phyloP scores from a whole-genome alignment of 139 green algal genomes.

The Yamagishiella unicocca region DNA sequence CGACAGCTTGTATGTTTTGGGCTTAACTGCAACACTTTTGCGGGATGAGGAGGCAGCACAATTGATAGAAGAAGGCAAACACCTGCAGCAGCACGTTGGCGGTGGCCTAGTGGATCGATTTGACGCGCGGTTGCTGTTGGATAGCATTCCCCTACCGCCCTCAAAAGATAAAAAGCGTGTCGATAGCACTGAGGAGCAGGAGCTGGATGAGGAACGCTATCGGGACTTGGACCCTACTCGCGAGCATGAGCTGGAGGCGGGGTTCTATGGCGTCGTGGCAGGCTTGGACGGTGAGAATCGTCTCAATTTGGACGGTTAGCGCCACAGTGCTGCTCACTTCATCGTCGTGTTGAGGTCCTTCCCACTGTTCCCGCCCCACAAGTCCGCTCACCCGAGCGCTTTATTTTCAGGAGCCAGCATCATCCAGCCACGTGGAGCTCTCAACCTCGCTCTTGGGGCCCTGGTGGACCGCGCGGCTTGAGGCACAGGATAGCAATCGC shows the following conservation, averaged over 20 bases:
- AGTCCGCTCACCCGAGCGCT: conserved; percentile 6
- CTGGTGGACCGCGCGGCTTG: neutral
- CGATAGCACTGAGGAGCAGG: neutral
- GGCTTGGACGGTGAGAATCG: no score
- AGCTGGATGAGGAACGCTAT: conserved; percentile 45
- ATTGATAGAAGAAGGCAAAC: neutral
- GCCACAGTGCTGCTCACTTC: no score
- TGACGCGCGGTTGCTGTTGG: conserved; percentile 51
- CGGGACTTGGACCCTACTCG: conserved; percentile 31
- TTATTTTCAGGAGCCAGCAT: neutral
- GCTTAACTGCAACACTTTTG: neutral
- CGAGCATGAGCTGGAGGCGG: conserved; percentile 29
- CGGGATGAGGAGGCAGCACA: conserved; percentile 14
- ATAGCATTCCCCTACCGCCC: neutral
- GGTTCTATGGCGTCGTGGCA: neutral
- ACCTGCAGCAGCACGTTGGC: neutral
- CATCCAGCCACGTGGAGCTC: neutral
- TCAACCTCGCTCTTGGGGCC: neutral
- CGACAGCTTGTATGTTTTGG: neutral
- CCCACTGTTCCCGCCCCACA: neutral
- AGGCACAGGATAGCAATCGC: neutral
- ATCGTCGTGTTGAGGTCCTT: no score
- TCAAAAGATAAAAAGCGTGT: neutral
- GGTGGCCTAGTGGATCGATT: conserved; percentile 40
- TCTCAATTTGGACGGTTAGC: no score